A percentile compares a stretch with the other conserved stretches of the same genome.
Conservation (phyloP, 2,329 filamentous ascomycete genomes). For the Exophiala sp. region DNA sequence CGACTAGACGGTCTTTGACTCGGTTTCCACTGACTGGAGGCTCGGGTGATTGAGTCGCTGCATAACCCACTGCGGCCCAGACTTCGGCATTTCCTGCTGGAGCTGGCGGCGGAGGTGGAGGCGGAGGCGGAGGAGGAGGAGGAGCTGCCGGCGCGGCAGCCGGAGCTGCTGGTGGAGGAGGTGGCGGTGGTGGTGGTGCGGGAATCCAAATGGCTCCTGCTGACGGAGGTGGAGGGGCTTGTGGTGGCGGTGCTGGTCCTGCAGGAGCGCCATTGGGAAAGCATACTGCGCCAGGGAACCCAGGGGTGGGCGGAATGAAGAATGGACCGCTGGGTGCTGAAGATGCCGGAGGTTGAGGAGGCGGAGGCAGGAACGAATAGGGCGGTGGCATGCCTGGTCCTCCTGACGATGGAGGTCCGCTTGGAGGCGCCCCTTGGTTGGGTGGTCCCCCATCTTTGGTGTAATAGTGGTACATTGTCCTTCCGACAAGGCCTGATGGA, state of each 20-base stretch:
- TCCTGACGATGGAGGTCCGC: constrained; percentile 10
- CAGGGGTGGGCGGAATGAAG: constrained; percentile 16
- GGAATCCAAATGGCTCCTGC: constrained; percentile 12
- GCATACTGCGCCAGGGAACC: constrained; percentile 21
- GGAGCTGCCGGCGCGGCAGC: constrained; percentile 5
- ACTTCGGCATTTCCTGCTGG: constrained; percentile 2
- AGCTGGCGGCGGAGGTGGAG: too few species aligned
- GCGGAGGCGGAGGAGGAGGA: constrained; percentile 7
- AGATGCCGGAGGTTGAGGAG: constrained; percentile 1
- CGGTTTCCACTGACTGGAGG: constrained; percentile 26
- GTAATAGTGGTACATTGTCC: constrained; percentile 27
- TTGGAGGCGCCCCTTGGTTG: constrained; percentile 32
- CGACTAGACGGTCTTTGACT: constrained; percentile 23
- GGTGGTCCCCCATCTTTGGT: constrained; percentile 33
- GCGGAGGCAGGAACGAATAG: constrained; percentile 1
- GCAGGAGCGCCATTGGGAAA: constrained; percentile 13
- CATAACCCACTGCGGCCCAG: constrained; percentile 13
- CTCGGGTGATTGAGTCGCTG: constrained; percentile 15
- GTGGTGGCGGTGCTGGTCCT: too few species aligned
- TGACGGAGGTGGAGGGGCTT: constrained; percentile 8
- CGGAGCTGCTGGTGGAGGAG: constrained; percentile 3
- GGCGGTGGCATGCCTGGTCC: not conserved
- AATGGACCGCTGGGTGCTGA: constrained; percentile 6
- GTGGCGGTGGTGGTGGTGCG: constrained; percentile 3
- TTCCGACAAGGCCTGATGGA: constrained; percentile 22